Evolutionary conservation across 1,284 basidiomycete genomes (phyloP), one percentile per base, ranked within the genome.

Genomic region (Pseudozyma hubeiensis): DNA sequence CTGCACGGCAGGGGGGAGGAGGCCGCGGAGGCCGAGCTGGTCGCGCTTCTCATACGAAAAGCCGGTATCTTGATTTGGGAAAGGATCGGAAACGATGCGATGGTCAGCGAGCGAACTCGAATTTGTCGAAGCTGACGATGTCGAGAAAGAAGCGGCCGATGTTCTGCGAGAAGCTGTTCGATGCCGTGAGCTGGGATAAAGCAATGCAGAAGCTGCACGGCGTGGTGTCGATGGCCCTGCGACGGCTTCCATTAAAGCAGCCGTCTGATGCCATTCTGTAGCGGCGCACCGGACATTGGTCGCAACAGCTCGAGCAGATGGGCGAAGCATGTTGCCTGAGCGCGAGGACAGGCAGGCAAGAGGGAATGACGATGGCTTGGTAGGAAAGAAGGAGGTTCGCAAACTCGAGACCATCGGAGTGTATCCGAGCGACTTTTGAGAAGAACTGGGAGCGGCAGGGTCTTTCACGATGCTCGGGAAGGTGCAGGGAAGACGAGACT

Each of bases 11-110:
- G 90, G 89, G 16, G 92, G 92, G 2, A 89, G 85, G 30, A 91
- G 85, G 33, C 92, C 92, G 50, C 86, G 87, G 4, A 94, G 87
- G 5, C 91, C 90, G 64, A 93, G 91, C 1, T 86, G 87, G 63
- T 89, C 87, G 53, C 92, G 88, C 83, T 93, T 92, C 24, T 87
- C 81, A 9, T 84, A 61, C 0, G 89, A 89, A 83, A 93, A 94
- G 14, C 89, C 92, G 3, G 89, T 91, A 64, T 78, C 78, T 57
- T 70, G 53, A 61, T 72, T 72, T 5, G 50, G 44, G 35, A 64
- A 72, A 13, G 70, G 65, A 55, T 74, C 59, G 29, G 58, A 57
- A 48, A 69, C 62, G 53, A 64, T 69, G 40, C 58, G 65, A 35
- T 61, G 59, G 72, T 75, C 67, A 75, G 72, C 72, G 37, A 59